These are phyloP conservation scores for Suhomyces coccinellae DNA, from an alignment of 1,139 yeast genomes.

Conservation along the genomic window DNA sequence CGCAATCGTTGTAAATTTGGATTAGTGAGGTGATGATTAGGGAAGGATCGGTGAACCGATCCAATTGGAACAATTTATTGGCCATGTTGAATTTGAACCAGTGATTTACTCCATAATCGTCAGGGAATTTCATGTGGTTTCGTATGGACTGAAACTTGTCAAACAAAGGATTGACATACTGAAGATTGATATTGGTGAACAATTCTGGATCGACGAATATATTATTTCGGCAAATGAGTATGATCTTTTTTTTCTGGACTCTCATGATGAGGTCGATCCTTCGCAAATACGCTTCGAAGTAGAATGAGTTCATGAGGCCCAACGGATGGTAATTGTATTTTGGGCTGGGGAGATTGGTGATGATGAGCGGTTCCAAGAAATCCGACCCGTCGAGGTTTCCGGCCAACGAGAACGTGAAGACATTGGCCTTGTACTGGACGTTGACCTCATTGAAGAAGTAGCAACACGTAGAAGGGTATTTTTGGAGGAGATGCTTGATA, in stretches of 20 bases:
- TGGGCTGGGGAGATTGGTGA: conserved; percentile 11
- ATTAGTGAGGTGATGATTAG: conserved; percentile 9
- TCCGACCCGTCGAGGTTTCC: conserved; percentile 16
- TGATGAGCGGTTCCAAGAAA: conserved; percentile 16
- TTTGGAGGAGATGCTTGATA: neutral
- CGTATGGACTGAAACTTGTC: conserved; percentile 18
- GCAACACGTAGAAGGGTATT: conserved; percentile 9
- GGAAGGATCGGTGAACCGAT: conserved; percentile 4
- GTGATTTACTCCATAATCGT: conserved; percentile 23
- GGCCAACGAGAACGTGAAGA: conserved; percentile 13
- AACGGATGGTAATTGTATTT: conserved; percentile 16
- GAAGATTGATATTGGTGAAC: conserved; percentile 22
- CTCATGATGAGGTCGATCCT: conserved; percentile 11
- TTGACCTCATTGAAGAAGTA: conserved; percentile 21
- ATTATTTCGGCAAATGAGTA: conserved; percentile 14
- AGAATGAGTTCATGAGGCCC: conserved; percentile 15
- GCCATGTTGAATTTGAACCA: conserved; percentile 15
- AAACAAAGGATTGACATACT: conserved; percentile 17
- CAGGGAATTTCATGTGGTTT: conserved; percentile 21
- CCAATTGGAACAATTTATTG: conserved; percentile 7
- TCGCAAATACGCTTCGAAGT: conserved; percentile 11
- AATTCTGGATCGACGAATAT: conserved; percentile 11
- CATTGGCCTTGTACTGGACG: conserved; percentile 13
- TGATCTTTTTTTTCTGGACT: conserved; percentile 9
- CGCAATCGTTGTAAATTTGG: conserved; percentile 9